phyloP scores from a whole-genome alignment of 2,329 filamentous ascomycete species.

The Penicillium frequentans region DNA sequence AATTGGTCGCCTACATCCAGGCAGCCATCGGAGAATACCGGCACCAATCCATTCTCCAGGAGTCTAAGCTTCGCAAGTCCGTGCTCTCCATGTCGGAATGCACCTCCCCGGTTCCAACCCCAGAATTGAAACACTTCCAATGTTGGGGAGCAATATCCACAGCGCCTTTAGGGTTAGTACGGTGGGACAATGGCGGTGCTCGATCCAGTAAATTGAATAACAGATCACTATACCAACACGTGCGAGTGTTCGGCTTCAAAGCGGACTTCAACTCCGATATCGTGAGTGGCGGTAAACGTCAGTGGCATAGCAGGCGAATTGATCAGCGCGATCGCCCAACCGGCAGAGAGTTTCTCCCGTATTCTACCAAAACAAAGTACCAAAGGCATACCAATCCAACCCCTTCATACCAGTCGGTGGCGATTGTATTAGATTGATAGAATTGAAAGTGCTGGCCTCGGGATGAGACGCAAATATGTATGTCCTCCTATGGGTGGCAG shows the following conservation, averaged over 20 bases:
- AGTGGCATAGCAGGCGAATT: neutral
- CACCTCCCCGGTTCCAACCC: constrained; percentile 77
- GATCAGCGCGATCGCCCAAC: constrained; percentile 8
- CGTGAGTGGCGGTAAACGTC: constrained; percentile 1
- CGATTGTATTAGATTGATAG: neutral
- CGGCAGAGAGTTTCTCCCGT: constrained; percentile 2
- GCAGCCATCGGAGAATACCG: constrained; percentile 47
- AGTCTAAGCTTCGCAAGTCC: constrained; percentile 82
- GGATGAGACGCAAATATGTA: too few relatives aligned
- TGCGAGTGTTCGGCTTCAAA: neutral
- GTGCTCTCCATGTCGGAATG: constrained; percentile 60
- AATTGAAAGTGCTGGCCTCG: too few relatives aligned
- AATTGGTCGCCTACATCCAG: constrained; percentile 75
- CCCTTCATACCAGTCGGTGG: neutral
- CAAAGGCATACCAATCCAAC: neutral
- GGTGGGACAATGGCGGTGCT: too few relatives aligned
- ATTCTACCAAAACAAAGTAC: constrained; percentile 1
- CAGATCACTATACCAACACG: neutral
- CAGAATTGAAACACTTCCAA: constrained; percentile 61
- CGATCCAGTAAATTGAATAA: too few relatives aligned
- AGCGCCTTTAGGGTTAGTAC: too few relatives aligned
- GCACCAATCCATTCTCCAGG: constrained; percentile 72
- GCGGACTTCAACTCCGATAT: constrained; percentile 3
- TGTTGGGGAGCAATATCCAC: too few relatives aligned
- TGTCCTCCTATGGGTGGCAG: neutral